Conservation (phyloP, 2,329 filamentous ascomycete species). For the Xylaria hypoxylon region DNA sequence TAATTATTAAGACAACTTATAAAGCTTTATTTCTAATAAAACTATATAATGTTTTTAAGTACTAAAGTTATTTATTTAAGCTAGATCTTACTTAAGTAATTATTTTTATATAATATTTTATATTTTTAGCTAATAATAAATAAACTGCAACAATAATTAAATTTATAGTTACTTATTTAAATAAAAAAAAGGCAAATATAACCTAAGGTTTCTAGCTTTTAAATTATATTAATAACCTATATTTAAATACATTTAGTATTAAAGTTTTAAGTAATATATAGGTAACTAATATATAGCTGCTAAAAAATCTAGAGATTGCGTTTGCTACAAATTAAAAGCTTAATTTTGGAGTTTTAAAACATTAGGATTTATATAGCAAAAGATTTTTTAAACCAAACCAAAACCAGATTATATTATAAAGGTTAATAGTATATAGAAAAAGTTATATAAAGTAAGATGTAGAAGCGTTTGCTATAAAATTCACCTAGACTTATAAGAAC, state of each 20-base stretch:
- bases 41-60: conserved; percentile 62
- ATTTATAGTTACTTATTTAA: conserved; percentile 84
- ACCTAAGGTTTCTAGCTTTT: conserved; percentile 74
- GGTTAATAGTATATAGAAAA: conserved; percentile 73
- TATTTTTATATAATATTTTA: conserved; percentile 9
- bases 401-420: conserved; percentile 77
- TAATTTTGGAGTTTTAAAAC: conserved; percentile 75
- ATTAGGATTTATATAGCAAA: conserved; percentile 89
- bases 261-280: conserved; percentile 74
- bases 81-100: conserved; percentile 65
- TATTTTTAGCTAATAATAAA: conserved; percentile 36
- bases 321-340: conserved; percentile 67
- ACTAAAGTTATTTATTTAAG: conserved; percentile 74
- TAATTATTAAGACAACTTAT: conserved; percentile 68
- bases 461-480: conserved; percentile 64
- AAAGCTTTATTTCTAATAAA: conserved; percentile 72
- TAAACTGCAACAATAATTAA: conserved; percentile 92
- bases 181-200: conserved; percentile 75
- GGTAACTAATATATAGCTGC: conserved; percentile 74
- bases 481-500: conserved; percentile 59
- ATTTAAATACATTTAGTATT: conserved; percentile 79
- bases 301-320: conserved; percentile 76
- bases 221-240: conserved; percentile 75
- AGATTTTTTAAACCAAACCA: conserved; percentile 77
- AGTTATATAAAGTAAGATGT: conserved; percentile 66